phyloP scores from a whole-genome alignment of 2,329 filamentous ascomycete species.

The Gremmenia infestans region DNA sequence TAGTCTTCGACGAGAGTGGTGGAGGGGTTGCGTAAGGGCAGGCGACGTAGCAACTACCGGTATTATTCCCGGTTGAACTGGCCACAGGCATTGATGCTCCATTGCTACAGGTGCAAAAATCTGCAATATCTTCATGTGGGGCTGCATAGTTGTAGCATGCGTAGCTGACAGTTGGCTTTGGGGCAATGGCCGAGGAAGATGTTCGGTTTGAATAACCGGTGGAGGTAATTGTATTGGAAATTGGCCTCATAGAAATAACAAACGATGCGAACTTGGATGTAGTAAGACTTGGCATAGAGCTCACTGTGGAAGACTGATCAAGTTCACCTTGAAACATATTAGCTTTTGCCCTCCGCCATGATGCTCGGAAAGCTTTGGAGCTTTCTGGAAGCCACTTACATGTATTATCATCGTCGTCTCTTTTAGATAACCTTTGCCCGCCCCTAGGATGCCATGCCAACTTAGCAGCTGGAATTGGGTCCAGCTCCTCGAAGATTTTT shows the following conservation, averaged over 20 bases:
- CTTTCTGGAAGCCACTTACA: no score
- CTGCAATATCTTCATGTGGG: not conserved
- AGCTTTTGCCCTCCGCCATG: no score
- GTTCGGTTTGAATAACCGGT: no score
- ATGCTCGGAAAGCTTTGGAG: no score
- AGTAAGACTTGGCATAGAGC: no score
- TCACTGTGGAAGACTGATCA: no score
- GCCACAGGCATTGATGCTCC: not conserved
- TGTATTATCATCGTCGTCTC: not conserved
- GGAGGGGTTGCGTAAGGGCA: not conserved
- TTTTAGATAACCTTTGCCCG: not conserved
- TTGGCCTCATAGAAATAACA: no score
- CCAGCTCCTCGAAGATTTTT: not conserved
- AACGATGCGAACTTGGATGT: no score
- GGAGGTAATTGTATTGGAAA: no score
- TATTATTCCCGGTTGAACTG: not conserved
- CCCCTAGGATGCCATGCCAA: not conserved
- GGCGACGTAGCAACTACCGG: not conserved
- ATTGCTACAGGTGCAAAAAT: not conserved
- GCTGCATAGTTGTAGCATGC: not conserved
- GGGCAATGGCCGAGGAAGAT: not conserved
- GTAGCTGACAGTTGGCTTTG: not conserved
- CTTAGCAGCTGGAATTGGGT: not conserved
- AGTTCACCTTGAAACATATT: no score
- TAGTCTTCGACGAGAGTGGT: not conserved